Conservation (phyloP, 2,329 filamentous ascomycete genomes). For the Bisporella sp. region DNA sequence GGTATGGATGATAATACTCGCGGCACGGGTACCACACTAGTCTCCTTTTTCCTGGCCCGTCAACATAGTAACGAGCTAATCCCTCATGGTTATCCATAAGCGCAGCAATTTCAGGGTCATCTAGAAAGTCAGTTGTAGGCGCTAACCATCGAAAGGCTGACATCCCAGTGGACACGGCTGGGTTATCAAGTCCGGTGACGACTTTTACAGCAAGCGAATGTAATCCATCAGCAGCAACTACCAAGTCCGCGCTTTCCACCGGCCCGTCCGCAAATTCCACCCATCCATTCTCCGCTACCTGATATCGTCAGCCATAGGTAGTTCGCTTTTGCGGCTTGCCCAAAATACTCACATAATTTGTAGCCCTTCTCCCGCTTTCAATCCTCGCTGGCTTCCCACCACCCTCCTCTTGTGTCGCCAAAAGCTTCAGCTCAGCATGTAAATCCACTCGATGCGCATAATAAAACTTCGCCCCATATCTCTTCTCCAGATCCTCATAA, state of each 20-base stretch:
- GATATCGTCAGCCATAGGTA: conserved; percentile 21
- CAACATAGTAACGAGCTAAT: conserved; percentile 8
- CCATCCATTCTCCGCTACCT: conserved; percentile 34
- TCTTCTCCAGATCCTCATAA: conserved; percentile 7
- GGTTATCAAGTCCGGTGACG: not conserved
- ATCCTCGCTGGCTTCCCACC: conserved; percentile 30
- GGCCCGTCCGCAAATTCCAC: not conserved
- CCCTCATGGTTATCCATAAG: conserved; percentile 9
- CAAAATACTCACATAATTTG: conserved; percentile 15
- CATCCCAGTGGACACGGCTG: conserved; percentile 4
- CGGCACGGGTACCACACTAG: conserved; percentile 10
- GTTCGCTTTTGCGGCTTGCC: not conserved
- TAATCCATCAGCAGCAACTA: conserved; percentile 33
- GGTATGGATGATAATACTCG: not conserved
- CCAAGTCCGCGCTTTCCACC: conserved; percentile 24
- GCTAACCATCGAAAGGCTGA: not conserved
- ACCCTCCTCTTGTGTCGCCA: conserved; percentile 34
- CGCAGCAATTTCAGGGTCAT: conserved; percentile 28
- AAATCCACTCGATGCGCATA: conserved; percentile 43
- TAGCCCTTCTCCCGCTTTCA: conserved; percentile 34
- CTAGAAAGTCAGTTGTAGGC: conserved; percentile 35
- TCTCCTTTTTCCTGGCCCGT: conserved; percentile 11
- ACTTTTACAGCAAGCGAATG: conserved; percentile 19
- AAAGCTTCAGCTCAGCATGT: conserved; percentile 43
- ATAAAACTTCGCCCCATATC: conserved; percentile 5